Conservation (phyloP, 257 asterid genomes). For the Jasminum sambac region DNA sequence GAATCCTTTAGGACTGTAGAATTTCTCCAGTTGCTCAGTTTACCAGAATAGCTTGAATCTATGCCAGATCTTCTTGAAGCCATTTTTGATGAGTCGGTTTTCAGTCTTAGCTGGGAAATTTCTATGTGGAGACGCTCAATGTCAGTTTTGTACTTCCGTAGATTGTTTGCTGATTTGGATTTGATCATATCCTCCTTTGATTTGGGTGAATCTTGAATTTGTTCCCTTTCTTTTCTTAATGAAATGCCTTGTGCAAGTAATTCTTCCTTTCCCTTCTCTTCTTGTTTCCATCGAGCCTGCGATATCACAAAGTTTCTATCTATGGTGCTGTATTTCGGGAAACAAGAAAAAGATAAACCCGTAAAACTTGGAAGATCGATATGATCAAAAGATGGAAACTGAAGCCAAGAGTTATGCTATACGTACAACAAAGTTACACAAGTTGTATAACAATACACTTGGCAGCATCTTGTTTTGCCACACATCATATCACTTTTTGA, state of each 20-base stretch:
- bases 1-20: conserved; percentile 35
- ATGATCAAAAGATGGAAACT: not conserved
- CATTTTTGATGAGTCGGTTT: conserved; percentile 74
- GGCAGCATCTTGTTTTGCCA: too few species aligned
- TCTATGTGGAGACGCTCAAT: conserved; percentile 67
- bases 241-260: conserved; percentile 54
- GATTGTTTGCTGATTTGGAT: conserved; percentile 68
- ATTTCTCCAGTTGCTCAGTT: conserved; percentile 40
- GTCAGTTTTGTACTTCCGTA: conserved; percentile 62
- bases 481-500: too few species aligned
- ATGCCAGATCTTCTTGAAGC: conserved; percentile 80
- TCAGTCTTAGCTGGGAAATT: conserved; percentile 71
- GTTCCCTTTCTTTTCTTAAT: conserved; percentile 63
- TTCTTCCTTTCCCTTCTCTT: conserved; percentile 55
- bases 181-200: conserved; percentile 31
- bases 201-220: conserved; percentile 63
- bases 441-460: too few species aligned
- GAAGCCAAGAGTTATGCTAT: not conserved
- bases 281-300: conserved; percentile 74
- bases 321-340: not conserved
- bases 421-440: too few species aligned
- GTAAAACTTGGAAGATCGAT: not conserved
- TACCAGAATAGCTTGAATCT: conserved; percentile 71
- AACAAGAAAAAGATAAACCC: not conserved
- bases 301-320: conserved; percentile 6